Evolutionary conservation across 257 asterid genomes (phyloP).

Genomic region (Cinchona pubescens): DNA sequence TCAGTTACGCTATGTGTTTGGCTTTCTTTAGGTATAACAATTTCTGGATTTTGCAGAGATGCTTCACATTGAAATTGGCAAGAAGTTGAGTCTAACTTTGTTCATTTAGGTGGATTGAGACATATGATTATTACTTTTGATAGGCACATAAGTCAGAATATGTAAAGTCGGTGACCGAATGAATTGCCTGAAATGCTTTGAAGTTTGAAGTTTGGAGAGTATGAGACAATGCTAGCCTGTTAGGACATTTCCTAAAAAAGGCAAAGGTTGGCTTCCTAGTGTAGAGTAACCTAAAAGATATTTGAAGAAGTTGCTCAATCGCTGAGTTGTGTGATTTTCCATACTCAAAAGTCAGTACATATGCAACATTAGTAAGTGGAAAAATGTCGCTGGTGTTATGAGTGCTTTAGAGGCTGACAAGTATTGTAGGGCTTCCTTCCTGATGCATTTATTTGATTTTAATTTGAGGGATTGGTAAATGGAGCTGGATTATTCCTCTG

Average conservation of each 20-base stretch:
- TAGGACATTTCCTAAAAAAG: background rate
- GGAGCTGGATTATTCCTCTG: background rate
- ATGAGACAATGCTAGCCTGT: background rate
- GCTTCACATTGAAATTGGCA: background rate
- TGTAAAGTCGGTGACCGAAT: background rate
- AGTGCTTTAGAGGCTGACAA: background rate
- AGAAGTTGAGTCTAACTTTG: background rate
- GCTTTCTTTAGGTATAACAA: background rate
- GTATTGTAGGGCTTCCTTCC: background rate
- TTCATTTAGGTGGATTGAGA: background rate
- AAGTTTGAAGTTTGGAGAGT: background rate
- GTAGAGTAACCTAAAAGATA: background rate
- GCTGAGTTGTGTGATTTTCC: background rate
- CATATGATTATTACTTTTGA: background rate
- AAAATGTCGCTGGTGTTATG: background rate
- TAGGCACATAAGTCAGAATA: background rate
- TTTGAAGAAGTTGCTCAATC: background rate
- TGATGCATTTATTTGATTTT: background rate
- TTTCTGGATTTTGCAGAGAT: background rate
- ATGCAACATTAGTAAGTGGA: background rate
- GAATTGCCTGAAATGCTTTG: background rate
- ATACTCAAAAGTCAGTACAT: background rate
- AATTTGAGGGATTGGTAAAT: background rate
- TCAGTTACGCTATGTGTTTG: background rate
- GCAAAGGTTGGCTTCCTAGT: background rate